These are phyloP conservation scores for Globisporangium ultimum DNA, from an alignment of 352 stramenopile genomes.

Conservation along the genomic window DNA sequence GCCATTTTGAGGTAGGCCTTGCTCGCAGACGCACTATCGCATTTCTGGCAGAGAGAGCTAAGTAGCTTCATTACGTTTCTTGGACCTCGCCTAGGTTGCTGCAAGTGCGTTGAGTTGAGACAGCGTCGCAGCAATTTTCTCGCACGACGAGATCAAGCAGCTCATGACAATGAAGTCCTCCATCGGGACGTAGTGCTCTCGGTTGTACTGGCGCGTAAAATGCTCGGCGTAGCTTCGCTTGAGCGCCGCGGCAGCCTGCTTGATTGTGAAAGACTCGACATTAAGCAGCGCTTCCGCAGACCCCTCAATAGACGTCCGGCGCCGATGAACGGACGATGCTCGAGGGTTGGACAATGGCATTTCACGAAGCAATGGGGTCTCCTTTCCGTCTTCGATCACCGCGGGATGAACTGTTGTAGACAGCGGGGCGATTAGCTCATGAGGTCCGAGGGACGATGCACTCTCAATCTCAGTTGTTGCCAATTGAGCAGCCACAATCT, in stretches of 20 bases:
- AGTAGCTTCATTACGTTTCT: neutral
- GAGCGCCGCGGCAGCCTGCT: constrained; percentile 38
- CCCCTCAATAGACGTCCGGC: constrained; percentile 8
- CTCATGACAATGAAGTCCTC: constrained; percentile 71
- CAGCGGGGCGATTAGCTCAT: neutral
- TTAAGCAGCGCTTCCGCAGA: constrained; percentile 32
- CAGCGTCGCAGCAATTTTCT: constrained; percentile 51
- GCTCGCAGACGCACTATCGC: too few species aligned
- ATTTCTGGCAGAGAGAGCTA: neutral
- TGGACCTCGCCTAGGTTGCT: constrained; percentile 25
- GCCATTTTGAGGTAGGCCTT: too few species aligned
- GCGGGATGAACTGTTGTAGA: constrained; percentile 1
- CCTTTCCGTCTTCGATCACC: neutral
- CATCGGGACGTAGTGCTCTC: constrained; percentile 30
- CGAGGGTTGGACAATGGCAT: neutral
- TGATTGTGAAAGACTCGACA: constrained; percentile 42
- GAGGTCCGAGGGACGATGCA: neutral
- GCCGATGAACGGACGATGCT: neutral
- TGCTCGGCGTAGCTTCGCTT: constrained; percentile 45
- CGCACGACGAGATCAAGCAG: constrained; percentile 51
- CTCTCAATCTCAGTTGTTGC: neutral
- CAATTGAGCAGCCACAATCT: neutral
- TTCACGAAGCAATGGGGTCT: neutral
- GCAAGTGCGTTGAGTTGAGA: constrained; percentile 50
- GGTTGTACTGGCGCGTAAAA: constrained; percentile 31